A percentile compares a stretch with the other conserved stretches of the same genome.
These are phyloP conservation scores for Linum lewisii DNA, from an alignment of 345 rosid species.

Conservation along the genomic window DNA sequence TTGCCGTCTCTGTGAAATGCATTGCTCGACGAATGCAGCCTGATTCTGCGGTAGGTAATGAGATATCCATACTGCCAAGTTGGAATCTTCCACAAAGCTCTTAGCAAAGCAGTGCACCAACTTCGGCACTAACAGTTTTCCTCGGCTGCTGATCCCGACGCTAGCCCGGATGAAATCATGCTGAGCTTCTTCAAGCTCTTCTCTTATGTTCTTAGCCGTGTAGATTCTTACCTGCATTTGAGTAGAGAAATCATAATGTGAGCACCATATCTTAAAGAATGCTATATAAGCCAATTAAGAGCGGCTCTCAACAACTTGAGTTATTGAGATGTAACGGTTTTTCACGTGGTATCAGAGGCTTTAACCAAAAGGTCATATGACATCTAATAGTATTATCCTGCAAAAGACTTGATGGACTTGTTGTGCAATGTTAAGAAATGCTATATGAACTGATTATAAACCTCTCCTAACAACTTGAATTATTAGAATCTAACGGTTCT, in stretches of 20 bases:
- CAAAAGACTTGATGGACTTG: too few species aligned
- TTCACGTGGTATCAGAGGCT: too few species aligned
- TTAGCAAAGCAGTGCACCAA: conserved; percentile 73
- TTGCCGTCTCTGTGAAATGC: conserved; percentile 60
- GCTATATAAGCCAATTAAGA: too few species aligned
- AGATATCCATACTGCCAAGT: conserved; percentile 75
- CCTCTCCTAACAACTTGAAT: too few species aligned
- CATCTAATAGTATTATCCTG: too few species aligned
- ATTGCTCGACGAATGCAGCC: conserved; percentile 71
- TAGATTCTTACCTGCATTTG: conserved; percentile 63
- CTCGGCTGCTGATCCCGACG: conserved; percentile 74
- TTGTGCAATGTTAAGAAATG: too few species aligned
- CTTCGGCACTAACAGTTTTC: conserved; percentile 74
- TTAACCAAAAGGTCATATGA: too few species aligned
- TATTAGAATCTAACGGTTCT: too few species aligned
- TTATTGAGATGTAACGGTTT: too few species aligned
- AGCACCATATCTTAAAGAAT: neutral
- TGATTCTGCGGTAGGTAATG: conserved; percentile 65
- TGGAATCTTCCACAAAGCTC: conserved; percentile 57
- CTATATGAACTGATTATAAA: too few species aligned
- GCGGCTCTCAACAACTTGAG: too few species aligned
- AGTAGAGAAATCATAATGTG: neutral
- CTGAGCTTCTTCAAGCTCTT: conserved; percentile 81
- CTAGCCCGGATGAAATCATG: conserved; percentile 68
- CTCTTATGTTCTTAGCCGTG: conserved; percentile 50